A percentile compares a stretch with the other conserved stretches of the same genome.
phyloP scores from a whole-genome alignment of 176 grass and related monocot species.

The Triticum turgidum region DNA sequence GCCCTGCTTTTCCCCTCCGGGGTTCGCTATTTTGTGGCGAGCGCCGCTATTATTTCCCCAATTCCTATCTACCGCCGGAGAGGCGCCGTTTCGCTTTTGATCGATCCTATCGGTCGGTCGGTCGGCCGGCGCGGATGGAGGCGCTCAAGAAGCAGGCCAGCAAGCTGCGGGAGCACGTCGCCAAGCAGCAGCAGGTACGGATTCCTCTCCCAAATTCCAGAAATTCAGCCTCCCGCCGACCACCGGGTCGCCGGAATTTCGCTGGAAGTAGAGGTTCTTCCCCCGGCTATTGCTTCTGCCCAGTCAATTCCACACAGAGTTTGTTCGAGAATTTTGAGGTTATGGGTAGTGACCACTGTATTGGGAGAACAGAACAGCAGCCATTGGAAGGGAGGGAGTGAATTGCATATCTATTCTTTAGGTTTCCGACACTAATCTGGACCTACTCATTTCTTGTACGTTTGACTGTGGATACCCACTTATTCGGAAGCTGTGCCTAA shows the following conservation, averaged over 20 bases:
- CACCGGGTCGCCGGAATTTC: constrained; percentile 16
- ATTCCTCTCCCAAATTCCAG: not conserved
- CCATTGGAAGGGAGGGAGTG: constrained; percentile 5
- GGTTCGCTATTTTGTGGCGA: not conserved
- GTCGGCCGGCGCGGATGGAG: constrained; percentile 54
- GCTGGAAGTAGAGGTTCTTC: not conserved
- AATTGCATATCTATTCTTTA: not conserved
- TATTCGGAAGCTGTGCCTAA: not conserved
- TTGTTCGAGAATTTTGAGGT: not conserved
- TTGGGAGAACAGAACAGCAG: not conserved
- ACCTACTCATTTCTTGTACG: constrained; percentile 2
- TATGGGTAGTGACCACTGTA: not conserved
- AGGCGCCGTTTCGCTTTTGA: not conserved
- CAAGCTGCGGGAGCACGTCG: constrained; percentile 83
- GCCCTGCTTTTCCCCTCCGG: not conserved
- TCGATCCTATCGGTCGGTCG: not conserved
- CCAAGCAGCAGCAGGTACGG: constrained; percentile 90
- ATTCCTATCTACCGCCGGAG: constrained; percentile 5
- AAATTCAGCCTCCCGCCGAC: not conserved
- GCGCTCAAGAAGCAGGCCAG: constrained; percentile 83
- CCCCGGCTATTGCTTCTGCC: not conserved
- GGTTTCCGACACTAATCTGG: not conserved
- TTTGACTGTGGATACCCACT: not conserved
- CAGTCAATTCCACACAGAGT: not conserved
- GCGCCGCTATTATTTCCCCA: not conserved